These are phyloP conservation scores for Austroboletus rostrupii DNA, from an alignment of 1,284 basidiomycete genomes.

Conservation along the genomic window DNA sequence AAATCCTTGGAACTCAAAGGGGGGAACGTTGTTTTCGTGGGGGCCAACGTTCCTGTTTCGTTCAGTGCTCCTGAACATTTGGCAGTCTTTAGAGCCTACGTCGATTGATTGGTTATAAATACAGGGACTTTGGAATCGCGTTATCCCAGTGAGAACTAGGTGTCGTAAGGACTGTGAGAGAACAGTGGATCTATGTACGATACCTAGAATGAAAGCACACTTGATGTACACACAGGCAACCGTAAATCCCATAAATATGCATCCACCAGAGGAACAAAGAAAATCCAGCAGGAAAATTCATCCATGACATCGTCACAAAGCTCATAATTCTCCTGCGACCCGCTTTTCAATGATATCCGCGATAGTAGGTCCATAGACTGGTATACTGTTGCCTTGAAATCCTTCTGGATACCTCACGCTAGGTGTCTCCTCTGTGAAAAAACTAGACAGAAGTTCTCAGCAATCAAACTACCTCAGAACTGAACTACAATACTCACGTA, in stretches of 20 bases:
- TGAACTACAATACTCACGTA: conserved; percentile 41
- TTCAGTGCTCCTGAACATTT: conserved; percentile 35
- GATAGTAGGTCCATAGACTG: conserved; percentile 55
- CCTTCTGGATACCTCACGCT: conserved; percentile 66
- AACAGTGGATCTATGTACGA: background rate
- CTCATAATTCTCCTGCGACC: conserved; percentile 35
- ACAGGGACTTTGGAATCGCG: background rate
- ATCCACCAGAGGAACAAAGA: conserved; percentile 1
- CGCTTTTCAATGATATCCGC: conserved; percentile 58
- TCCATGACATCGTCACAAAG: background rate
- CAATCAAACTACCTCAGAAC: background rate
- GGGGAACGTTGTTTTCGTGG: conserved; percentile 85
- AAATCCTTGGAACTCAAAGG: conserved; percentile 46
- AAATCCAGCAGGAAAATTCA: background rate
- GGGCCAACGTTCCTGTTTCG: conserved; percentile 59
- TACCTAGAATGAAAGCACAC: background rate
- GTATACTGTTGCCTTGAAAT: conserved; percentile 70
- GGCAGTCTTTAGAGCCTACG: conserved; percentile 68
- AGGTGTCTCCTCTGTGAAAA: conserved; percentile 52
- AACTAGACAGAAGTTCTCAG: conserved; percentile 19
- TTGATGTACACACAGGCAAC: background rate
- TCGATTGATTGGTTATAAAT: conserved; percentile 6
- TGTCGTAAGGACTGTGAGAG: too few species aligned
- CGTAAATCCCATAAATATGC: background rate
- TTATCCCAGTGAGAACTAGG: too few species aligned